Evolutionary conservation across 75 land plant species (phyloP).

Genomic region (Larix kaempferi): DNA sequence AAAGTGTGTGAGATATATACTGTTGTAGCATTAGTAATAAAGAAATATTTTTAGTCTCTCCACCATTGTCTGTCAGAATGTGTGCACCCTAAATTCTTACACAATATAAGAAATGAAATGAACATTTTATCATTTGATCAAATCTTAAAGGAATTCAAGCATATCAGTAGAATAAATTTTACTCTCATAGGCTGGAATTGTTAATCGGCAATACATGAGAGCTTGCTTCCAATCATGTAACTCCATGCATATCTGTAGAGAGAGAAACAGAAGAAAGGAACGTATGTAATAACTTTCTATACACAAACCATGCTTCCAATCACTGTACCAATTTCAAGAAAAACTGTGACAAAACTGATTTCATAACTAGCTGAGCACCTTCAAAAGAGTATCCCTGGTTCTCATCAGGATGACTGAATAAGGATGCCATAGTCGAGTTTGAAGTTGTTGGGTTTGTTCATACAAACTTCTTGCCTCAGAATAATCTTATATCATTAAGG

Average conservation of each 20-base stretch:
- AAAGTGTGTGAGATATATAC: too few species aligned
- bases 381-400: constrained; percentile 67
- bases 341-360: not conserved
- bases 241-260: constrained; percentile 62
- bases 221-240: constrained; percentile 67
- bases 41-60: too few species aligned
- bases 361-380: constrained; percentile 36
- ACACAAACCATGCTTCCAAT: not conserved
- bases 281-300: not conserved
- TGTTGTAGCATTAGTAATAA: too few species aligned
- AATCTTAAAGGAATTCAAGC: not conserved
- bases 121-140: too few species aligned
- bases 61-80: too few species aligned
- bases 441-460: constrained; percentile 43
- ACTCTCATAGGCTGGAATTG: constrained; percentile 76
- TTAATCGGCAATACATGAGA: constrained; percentile 56
- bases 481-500: constrained; percentile 9
- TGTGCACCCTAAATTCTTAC: too few species aligned
- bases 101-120: too few species aligned
- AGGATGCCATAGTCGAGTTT: constrained; percentile 46
- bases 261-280: not conserved
- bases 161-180: constrained; percentile 9
- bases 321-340: not conserved
- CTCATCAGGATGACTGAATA: constrained; percentile 57
- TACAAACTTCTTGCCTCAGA: constrained; percentile 33